Base-by-base conservation (phyloP, 2,329 filamentous ascomycete species). In the Venturia oleaginea region DNA sequence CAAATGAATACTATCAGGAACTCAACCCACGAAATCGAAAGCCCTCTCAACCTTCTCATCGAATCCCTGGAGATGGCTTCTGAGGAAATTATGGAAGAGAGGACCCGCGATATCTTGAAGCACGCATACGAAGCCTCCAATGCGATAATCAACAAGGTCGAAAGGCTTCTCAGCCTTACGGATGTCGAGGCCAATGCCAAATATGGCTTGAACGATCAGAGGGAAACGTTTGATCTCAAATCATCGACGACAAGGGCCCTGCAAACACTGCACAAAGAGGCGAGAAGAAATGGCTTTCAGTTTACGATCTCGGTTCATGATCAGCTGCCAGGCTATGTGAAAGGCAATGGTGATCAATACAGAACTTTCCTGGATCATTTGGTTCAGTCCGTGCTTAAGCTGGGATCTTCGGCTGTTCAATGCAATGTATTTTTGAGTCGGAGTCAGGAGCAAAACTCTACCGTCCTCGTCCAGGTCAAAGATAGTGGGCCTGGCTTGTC, bases 181-280 rank as follows among this genome's bases (percentile, higher is more conserved):
- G 51, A 57, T 15, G 2, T 34, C 13, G 51, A 57, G 24, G 24
- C 15, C 5, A 32, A 54, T 34, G 17, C 15, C 5, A 19, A 57
- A 32, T 22, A n/a, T 19, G 51, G 30, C 19, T 32, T 19, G 27
- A 11, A 32, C 11, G 30, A 57, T 19, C 51, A 57, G 8, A 17
- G 17, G 2, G 51, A 57, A 22, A 57, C 51, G 15, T 60, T 60
- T 60, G 59, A 60, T 60, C n/a, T 43, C 17, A 42, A 42, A 38
- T 40, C 59, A 57, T 34, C 30, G 19, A 34, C 51, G 8, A 57
- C 51, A 8, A 57, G 51, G 10, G 51, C 51, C 19, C 19, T 57
- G 22, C 27, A 57, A 22, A 34, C 19, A 10, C 27, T 57, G 4
- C 51, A 57, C 4, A 57, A 57, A 57, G 30, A 57, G 15, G 15